Conservation (phyloP, 331 rosid species). For the Pyrus hybrid region DNA sequence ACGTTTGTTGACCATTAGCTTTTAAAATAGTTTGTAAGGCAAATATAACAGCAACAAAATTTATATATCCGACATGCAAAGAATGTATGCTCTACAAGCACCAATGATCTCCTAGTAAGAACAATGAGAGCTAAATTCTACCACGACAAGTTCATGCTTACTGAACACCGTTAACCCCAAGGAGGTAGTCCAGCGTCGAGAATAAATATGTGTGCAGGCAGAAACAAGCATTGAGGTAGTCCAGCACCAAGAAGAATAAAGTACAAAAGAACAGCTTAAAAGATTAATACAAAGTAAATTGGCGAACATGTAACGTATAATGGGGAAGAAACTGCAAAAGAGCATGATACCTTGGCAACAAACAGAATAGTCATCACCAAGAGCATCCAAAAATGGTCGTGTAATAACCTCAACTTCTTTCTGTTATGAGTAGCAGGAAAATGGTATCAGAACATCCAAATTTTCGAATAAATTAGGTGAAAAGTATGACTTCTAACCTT, state of each 20-base stretch:
- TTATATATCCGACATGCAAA: neutral
- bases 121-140: neutral
- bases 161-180: neutral
- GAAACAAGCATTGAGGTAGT: neutral
- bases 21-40: no score
- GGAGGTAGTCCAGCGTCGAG: neutral
- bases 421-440: slow-evolving; percentile 36
- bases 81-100: neutral
- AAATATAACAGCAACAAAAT: no score
- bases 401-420: slow-evolving; percentile 65
- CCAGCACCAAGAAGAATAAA: neutral
- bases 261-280: neutral
- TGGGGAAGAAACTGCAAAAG: neutral
- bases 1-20: no score
- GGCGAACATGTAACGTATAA: neutral
- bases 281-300: neutral
- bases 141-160: neutral
- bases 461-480: neutral
- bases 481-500: slow-evolving; percentile 48
- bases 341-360: slow-evolving; percentile 72
- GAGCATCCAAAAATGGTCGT: slow-evolving; percentile 65
- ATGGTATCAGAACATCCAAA: slow-evolving; percentile 1
- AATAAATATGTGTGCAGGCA: neutral
- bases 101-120: neutral
- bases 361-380: slow-evolving; percentile 80